Evolutionary conservation across 331 rosid genomes (phyloP).

Genomic region (Ulmus americana): DNA sequence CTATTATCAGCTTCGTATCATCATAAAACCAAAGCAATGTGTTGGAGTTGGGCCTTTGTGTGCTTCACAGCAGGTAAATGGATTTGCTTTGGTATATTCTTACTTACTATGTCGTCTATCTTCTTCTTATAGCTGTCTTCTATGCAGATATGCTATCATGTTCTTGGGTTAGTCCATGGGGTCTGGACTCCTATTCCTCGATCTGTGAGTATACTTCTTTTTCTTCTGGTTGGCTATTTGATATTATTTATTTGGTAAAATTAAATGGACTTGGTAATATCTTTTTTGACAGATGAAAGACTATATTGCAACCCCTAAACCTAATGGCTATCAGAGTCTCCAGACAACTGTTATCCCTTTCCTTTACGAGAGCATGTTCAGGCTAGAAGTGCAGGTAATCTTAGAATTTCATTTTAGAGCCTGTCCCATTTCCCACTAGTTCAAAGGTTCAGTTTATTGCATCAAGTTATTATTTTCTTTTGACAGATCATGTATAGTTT

Average conservation of each 20-base stretch:
- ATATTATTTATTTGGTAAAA: not conserved
- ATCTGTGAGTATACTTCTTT: conserved; percentile 57
- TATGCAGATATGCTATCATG: conserved; percentile 93
- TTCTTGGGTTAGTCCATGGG: conserved; percentile 87
- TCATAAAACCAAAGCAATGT: conserved; percentile 76
- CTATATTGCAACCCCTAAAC: conserved; percentile 95
- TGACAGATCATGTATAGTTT: too few relatives aligned
- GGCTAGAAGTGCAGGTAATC: conserved; percentile 90
- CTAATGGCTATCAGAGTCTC: conserved; percentile 97
- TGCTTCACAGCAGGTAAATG: conserved; percentile 71
- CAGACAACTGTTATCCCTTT: conserved; percentile 94
- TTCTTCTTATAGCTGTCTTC: conserved; percentile 25
- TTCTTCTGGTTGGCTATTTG: conserved; percentile 25
- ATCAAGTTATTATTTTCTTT: too few relatives aligned
- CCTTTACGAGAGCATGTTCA: conserved; percentile 87
- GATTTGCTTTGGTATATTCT: conserved; percentile 22
- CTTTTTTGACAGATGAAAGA: conserved; percentile 65
- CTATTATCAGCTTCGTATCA: conserved; percentile 69
- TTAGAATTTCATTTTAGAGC: conserved; percentile 10
- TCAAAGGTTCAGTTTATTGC: too few relatives aligned
- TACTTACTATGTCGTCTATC: conserved; percentile 9
- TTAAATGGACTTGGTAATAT: conserved; percentile 9
- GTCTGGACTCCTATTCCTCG: conserved; percentile 98
- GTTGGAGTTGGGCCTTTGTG: conserved; percentile 84
- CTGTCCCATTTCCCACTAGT: not conserved